These are phyloP conservation scores for Ustilago xerochloae DNA, from an alignment of 1,284 basidiomycete species.

Conservation along the genomic window DNA sequence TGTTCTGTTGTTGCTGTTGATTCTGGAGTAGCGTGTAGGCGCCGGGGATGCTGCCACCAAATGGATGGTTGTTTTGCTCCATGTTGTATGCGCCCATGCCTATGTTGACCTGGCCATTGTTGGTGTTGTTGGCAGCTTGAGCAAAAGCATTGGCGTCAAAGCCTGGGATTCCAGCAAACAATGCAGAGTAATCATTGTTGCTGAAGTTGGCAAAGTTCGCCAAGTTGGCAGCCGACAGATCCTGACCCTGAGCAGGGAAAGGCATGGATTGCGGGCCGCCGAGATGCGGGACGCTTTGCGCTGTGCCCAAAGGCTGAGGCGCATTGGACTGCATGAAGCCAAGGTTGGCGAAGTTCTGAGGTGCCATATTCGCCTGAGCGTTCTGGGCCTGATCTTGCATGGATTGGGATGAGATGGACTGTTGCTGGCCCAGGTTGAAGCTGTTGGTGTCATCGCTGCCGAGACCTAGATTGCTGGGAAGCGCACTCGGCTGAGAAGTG, in stretches of 20 bases:
- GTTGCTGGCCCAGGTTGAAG: constrained; percentile 15
- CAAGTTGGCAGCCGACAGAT: constrained; percentile 18
- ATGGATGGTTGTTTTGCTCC: constrained; percentile 49
- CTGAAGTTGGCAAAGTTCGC: constrained; percentile 34
- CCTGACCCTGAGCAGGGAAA: constrained; percentile 43
- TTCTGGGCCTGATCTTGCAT: constrained; percentile 51
- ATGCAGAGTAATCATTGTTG: constrained; percentile 34
- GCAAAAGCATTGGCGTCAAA: constrained; percentile 33
- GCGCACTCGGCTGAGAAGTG: constrained; percentile 17
- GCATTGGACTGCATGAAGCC: constrained; percentile 37
- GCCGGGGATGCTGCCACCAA: constrained; percentile 54
- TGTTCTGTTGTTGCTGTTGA: constrained; percentile 28
- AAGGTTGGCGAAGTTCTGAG: constrained; percentile 42
- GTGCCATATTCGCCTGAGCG: constrained; percentile 37
- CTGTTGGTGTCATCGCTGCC: constrained; percentile 16
- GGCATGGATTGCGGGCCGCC: constrained; percentile 60
- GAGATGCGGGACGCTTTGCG: constrained; percentile 52
- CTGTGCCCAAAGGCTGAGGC: constrained; percentile 46
- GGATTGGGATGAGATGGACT: constrained; percentile 12
- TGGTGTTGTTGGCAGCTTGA: constrained; percentile 12
- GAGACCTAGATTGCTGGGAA: constrained; percentile 35
- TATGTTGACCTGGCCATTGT: constrained; percentile 30
- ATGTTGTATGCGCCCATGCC: constrained; percentile 41
- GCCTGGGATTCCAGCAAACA: constrained; percentile 44
- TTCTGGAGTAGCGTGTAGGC: constrained; percentile 55